Conservation (phyloP, 2,329 filamentous ascomycete species). For the Monosporascus cannonballus region DNA sequence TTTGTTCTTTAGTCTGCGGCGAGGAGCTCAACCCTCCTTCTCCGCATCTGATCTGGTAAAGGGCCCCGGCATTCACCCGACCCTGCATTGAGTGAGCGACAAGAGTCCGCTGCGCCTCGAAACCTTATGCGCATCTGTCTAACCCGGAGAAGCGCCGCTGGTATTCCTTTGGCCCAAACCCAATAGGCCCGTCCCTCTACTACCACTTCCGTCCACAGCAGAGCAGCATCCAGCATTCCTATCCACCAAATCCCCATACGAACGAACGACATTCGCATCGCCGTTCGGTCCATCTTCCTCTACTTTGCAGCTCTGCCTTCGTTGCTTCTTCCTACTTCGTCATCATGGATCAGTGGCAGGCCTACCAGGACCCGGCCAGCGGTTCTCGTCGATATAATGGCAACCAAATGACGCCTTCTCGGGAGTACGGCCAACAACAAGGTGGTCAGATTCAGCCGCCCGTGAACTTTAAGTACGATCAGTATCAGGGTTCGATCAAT, state of each 20-base stretch:
- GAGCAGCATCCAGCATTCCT: background rate
- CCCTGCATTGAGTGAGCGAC: background rate
- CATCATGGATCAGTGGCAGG: slow-evolving; percentile 60
- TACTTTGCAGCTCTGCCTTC: slow-evolving; percentile 3
- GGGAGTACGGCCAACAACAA: slow-evolving; percentile 27
- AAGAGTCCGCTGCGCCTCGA: background rate
- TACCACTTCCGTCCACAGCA: background rate
- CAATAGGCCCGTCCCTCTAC: background rate
- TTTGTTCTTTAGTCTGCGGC: background rate
- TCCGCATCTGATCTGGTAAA: background rate
- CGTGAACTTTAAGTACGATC: slow-evolving; percentile 60
- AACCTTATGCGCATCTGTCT: background rate
- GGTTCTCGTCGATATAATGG: slow-evolving; percentile 55
- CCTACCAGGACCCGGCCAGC: slow-evolving; percentile 59
- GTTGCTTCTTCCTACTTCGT: slow-evolving; percentile 14
- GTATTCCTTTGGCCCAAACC: background rate
- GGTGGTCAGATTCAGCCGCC: slow-evolving; percentile 37
- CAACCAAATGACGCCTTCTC: slow-evolving; percentile 24
- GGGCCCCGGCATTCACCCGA: background rate
- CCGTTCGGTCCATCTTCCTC: slow-evolving; percentile 1
- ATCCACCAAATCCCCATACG: background rate
- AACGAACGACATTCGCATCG: background rate
- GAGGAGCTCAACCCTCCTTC: background rate
- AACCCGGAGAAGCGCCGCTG: background rate
- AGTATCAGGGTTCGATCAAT: slow-evolving; percentile 49